Evolutionary conservation across 345 rosid species (phyloP).

Genomic region (Rhodamnia rubescens): DNA sequence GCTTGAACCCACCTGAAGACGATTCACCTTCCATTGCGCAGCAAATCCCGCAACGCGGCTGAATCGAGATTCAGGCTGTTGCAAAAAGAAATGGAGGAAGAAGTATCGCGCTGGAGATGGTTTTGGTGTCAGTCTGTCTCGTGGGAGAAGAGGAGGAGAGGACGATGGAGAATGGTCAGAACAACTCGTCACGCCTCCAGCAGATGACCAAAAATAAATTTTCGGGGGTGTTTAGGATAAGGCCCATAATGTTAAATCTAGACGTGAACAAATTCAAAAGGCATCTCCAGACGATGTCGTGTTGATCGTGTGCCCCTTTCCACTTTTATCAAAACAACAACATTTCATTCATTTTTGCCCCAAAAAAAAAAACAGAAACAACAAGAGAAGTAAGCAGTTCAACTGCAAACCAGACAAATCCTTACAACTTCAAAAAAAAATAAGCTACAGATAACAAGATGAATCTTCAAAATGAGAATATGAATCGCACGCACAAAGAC

Average conservation of each 20-base stretch:
- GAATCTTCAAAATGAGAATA: too few species aligned
- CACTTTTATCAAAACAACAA: too few species aligned
- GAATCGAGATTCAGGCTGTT: not conserved
- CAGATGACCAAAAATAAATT: not conserved
- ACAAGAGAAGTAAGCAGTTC: too few species aligned
- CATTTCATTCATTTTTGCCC: too few species aligned
- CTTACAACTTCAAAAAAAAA: too few species aligned
- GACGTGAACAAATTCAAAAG: not conserved
- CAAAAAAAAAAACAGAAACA: too few species aligned
- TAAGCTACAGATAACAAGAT: too few species aligned
- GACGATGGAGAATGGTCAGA: not conserved
- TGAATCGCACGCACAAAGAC: too few species aligned
- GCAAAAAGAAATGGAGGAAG: not conserved
- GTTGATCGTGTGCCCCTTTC: not conserved
- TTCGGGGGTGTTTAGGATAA: not conserved
- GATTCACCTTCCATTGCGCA: slow-evolving; percentile 30
- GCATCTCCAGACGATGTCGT: not conserved
- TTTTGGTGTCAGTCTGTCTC: not conserved
- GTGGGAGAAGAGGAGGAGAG: too few species aligned
- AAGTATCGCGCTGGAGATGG: not conserved
- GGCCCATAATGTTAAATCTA: not conserved
- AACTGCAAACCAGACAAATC: too few species aligned
- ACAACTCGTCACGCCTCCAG: not conserved
- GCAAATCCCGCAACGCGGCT: not conserved
- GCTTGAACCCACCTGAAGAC: slow-evolving; percentile 46